Evolutionary conservation across 192 early-diverging fungal genomes (phyloP).

Genomic region (Radiomyces spectabilis): DNA sequence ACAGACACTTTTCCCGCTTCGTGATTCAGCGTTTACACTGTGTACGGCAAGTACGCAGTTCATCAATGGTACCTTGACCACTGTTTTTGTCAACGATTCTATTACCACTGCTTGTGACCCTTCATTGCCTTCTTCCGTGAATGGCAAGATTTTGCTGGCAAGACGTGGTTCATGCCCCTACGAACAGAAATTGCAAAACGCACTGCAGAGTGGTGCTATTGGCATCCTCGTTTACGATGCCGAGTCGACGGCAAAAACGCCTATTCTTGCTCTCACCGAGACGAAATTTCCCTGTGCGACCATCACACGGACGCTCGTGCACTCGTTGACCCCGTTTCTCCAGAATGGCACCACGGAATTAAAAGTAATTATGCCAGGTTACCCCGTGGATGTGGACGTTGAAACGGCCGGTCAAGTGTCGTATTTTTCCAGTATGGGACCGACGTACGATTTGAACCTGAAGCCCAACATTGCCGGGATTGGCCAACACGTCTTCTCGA

Average conservation of each 20-base stretch:
- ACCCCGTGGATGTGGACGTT: too few species aligned
- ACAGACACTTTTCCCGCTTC: too few species aligned
- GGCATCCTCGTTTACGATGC: slow-evolving; percentile 56
- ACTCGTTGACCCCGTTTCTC: too few species aligned
- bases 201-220: slow-evolving; percentile 46
- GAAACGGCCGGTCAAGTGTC: background rate
- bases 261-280: too few species aligned
- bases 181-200: slow-evolving; percentile 45
- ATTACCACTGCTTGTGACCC: slow-evolving; percentile 34
- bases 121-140: slow-evolving; percentile 38
- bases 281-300: too few species aligned
- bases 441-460: slow-evolving; percentile 55
- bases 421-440: slow-evolving; percentile 48
- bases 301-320: too few species aligned
- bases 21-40: slow-evolving; percentile 6
- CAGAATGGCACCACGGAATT: too few species aligned
- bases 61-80: slow-evolving; percentile 17
- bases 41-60: background rate
- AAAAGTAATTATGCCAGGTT: too few species aligned
- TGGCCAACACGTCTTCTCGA: slow-evolving; percentile 46
- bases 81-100: slow-evolving; percentile 24
- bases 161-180: slow-evolving; percentile 61
- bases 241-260: slow-evolving; percentile 3
- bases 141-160: slow-evolving; percentile 49
- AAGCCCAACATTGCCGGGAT: slow-evolving; percentile 45